Evolutionary conservation across 345 rosid species (phyloP).

Genomic region (Pugionium cornutum): DNA sequence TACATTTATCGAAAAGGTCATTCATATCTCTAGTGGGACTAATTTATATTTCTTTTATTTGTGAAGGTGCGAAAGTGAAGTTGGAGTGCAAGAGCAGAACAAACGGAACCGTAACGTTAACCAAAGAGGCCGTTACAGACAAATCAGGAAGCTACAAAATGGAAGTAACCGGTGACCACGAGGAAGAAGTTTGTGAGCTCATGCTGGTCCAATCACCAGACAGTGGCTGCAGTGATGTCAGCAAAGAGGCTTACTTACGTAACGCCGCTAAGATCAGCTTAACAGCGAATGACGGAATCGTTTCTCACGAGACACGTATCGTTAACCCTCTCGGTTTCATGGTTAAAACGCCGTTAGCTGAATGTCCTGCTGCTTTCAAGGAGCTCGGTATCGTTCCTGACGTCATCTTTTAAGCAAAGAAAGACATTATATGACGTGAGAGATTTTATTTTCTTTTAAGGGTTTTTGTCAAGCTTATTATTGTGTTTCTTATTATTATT

Average conservation of each 20-base stretch:
- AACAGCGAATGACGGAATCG: constrained; percentile 56
- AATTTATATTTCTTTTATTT: not conserved
- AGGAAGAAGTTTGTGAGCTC: constrained; percentile 61
- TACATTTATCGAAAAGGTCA: no score
- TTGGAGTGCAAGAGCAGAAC: constrained; percentile 56
- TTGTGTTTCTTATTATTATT: constrained; percentile 7
- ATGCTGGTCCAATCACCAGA: constrained; percentile 46
- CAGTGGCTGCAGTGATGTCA: constrained; percentile 50
- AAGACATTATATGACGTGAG: constrained; percentile 17
- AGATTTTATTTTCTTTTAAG: constrained; percentile 10
- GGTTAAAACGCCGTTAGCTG: constrained; percentile 47
- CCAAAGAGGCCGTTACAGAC: constrained; percentile 48
- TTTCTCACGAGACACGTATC: constrained; percentile 40
- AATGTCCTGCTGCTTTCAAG: constrained; percentile 51
- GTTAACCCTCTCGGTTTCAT: constrained; percentile 69
- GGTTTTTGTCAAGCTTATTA: not conserved
- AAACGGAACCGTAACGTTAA: constrained; percentile 40
- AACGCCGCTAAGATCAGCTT: constrained; percentile 52
- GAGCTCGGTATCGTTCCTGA: constrained; percentile 55
- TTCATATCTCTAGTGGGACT: not conserved
- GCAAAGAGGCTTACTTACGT: constrained; percentile 36
- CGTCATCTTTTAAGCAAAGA: constrained; percentile 30
- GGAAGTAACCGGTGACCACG: constrained; percentile 58
- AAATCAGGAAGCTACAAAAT: constrained; percentile 47
- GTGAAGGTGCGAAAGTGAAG: constrained; percentile 56